Base-by-base conservation (phyloP, 1,284 basidiomycete genomes). In the Cryptococcus wingfieldii region DNA sequence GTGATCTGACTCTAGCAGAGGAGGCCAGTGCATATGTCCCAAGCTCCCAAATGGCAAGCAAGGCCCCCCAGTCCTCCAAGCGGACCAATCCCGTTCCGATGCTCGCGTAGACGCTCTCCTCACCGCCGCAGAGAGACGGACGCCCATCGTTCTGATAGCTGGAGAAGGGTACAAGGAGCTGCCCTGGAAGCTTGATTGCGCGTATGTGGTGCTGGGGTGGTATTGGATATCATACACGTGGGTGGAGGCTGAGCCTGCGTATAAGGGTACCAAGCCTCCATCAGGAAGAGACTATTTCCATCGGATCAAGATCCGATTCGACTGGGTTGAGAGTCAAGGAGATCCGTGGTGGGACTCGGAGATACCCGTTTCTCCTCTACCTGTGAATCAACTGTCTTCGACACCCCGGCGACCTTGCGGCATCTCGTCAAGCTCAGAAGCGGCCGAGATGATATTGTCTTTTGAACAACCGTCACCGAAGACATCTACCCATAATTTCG, bases 201-300 rank as follows among this genome's bases (percentile, higher is more conserved):
- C 64, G 1, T 75, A 75, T 48, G 65, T 59, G 5, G 67, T 75
- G 3, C 60, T 75, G 5, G 73, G 73, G 23, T 75, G 73, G 73
- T 72, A 73, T 58, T 74, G 70, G 70, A 65, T 74, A 43, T 73
- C 68, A 4, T 50, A 54, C 16, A 60, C 64, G 12, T 74, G 73
- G 73, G 68, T 68, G 12, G 73, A 75, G 53, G 68, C 71, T 5
- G 73, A 73, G 44, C 60, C 63, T 2, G 53, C 49, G 2, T 61
- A 58, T 1, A 31, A 44, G 7, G 63, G 53, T 1, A 44, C 67
- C 23, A 37, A 37, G 28, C 52, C 58, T 10, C 67, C 57, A 0
- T 19, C 41, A 0, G 60, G 54, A 1, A 47, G 65, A 38, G 50
- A 57, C 38, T 73, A 61, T 42, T 69, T 65, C 54, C 65, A 67